Evolutionary conservation across 1,284 basidiomycete genomes (phyloP), one percentile per base, ranked within the genome.

Genomic region (Ceratobasidium theobromae): DNA sequence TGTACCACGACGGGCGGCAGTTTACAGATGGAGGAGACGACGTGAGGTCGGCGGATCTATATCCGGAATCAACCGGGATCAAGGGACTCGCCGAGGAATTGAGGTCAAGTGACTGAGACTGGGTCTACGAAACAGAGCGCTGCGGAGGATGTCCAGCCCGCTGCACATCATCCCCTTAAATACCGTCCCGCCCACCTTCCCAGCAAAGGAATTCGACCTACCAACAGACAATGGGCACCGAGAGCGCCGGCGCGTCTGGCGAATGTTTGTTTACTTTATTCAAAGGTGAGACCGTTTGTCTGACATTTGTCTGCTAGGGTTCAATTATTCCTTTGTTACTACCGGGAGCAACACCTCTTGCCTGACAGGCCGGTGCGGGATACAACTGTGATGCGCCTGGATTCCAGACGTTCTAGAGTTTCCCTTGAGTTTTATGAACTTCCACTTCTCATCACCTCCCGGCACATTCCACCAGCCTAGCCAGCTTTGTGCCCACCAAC

Each of bases 131-230:
- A 52, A 51, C 58, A 41, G 58, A 51, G 48, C 30, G 48, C 58
- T 62, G 58, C 58, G 58, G n/a, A n/a, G n/a, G n/a, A n/a, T n/a
- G n/a, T n/a, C n/a, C n/a, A n/a, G n/a, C n/a, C n/a, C n/a, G n/a
- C n/a, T n/a, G n/a, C n/a, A n/a, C n/a, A n/a, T n/a, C n/a, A n/a
- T n/a, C n/a, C n/a, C n/a, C n/a, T n/a, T n/a, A n/a, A n/a, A n/a
- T n/a, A n/a, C n/a, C n/a, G n/a, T n/a, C n/a, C 58, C 52, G 58
- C 51, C 40, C 46, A 48, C 8, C 58, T 62, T 25, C 46, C 58
- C 58, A 48, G 12, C 58, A 62, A 45, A 49, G 48, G 58, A 62
- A 51, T 33, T 5, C 25, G 58, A 52, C 11, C 32, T 25, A n/a
- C 35, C n/a, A 27, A 46, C 14, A 11, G 6, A 32, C 43, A n/a